Evolutionary conservation across 192 early-diverging fungal genomes (phyloP), one percentile per base, ranked within the genome.

Genomic region (Linnemannia schmuckeri): DNA sequence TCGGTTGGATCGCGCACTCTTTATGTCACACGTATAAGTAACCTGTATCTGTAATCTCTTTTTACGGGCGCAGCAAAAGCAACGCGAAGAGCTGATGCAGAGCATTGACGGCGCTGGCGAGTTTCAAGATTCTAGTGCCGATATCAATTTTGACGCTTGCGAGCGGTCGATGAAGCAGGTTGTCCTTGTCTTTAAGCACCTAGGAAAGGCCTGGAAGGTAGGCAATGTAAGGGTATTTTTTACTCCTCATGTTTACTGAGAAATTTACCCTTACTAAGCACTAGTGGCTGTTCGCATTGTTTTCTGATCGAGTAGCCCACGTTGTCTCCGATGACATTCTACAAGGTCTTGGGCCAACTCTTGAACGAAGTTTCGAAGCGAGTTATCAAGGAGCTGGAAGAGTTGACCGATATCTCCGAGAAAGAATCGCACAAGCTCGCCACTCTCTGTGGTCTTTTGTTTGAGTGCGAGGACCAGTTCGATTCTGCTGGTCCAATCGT

Each of bases 131-230:
- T 75, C 70, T 2, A 80, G 80, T 22, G 87, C 87, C n/a, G 91
- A 94, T 35, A 79, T 38, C 27, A 85, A 82, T 27, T 93, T 88
- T 75, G 89, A 89, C 46, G 79, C 82, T 13, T 89, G 87, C 37
- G 91, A 94, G 74, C 76, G 72, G 24, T 83, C 90, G 7, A 89
- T 93, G 83, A 93, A 93, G 61, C 76, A 90, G 68, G 80, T 93
- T 30, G 69, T 93, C 10, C 81, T 90, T 20, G 89, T 90, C 44
- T 81, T 93, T 27, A 88, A 80, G 35, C 80, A 81, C 30, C 72
- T 94, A 30, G 85, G 86, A 38, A 92, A 91, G 66, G 88, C 88
- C 6, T 94, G 90, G 92, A 92, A 91, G 91, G 93, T 93, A 75
- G 55, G 78, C 35, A 37, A 54, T 49, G 6, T 4, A 71, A 66